Evolutionary conservation across 176 grass and related monocot species (phyloP), one percentile per base, ranked within the genome.

Genomic region (Oropetium thomaeum): DNA sequence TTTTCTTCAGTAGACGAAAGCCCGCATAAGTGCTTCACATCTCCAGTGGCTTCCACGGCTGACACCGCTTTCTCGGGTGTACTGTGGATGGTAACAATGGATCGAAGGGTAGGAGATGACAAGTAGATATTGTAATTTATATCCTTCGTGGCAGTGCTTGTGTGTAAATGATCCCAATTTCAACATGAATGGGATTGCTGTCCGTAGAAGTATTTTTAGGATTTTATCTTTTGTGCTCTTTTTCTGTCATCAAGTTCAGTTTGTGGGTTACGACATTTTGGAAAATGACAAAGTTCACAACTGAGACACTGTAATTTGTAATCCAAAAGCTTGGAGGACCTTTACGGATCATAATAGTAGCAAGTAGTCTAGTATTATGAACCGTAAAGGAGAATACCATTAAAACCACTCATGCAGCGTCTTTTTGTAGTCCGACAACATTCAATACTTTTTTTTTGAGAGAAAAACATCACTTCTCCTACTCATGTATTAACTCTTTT

Each of bases 121-220:
- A 75, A 73, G 65, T 60, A 77, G 73, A 37, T 77, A 15, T 32
- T 53, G 11, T 83, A 83, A 79, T 54, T 83, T 69, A 67, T 23
- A 79, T 68, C 52, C 25, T 43, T 57, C 12, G 40, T 73, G 26
- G 51, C 23, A 62, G 25, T 15, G 29, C 5, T 44, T 71, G 5
- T 73, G 29, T 78, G 75, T 73, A 65, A 73, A 79, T n/a, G n/a
- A 73, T 47, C 62, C 33, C 70, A 62, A 73, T 88, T 69, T 69
- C 75, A 83, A 74, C 5, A 5, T 2, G 10, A 79, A 63, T 65
- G 65, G 63, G 44, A 79, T 64, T 79, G 75, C 37, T 55, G 17
- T 71, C 62, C 8, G 39, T 19, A 70, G 39, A 75, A 55, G 8
- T 71, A 68, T 37, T 60, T 60, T 22, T 57, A 80, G 62, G 64